phyloP scores from a whole-genome alignment of 805 yeast genomes.

The Helenozyma rhizophorensis region DNA sequence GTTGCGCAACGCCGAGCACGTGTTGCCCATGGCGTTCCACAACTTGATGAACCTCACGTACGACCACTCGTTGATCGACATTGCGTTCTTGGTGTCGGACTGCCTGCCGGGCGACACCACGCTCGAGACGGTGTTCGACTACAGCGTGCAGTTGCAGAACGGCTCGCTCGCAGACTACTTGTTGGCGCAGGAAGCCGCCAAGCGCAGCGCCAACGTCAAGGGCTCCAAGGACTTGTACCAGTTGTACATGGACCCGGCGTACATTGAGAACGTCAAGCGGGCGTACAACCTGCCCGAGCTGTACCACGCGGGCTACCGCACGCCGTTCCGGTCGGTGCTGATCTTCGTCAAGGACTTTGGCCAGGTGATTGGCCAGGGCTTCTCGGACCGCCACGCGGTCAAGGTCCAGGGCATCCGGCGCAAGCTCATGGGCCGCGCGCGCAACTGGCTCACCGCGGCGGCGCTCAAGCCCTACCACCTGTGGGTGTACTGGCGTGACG shows the following conservation, averaged over 20 bases:
- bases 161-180: conserved; percentile 55
- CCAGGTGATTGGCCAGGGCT: conserved; percentile 80
- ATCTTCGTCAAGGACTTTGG: conserved; percentile 82
- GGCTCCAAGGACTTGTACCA: conserved; percentile 63
- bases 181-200: conserved; percentile 36
- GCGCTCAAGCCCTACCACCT: conserved; percentile 81
- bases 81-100: conserved; percentile 77
- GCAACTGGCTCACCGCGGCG: conserved; percentile 75
- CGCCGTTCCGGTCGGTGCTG: conserved; percentile 74
- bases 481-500: conserved; percentile 92
- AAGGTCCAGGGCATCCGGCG: conserved; percentile 82
- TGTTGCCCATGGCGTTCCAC: conserved; percentile 76
- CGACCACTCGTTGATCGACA: conserved; percentile 73
- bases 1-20: conserved; percentile 71
- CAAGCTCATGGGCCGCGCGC: conserved; percentile 80
- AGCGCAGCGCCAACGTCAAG: conserved; percentile 30
- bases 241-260: conserved; percentile 63
- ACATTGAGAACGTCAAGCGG: conserved; percentile 50
- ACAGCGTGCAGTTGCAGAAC: conserved; percentile 63
- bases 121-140: conserved; percentile 59
- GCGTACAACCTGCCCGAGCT: conserved; percentile 58
- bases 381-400: conserved; percentile 77
- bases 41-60: conserved; percentile 84
- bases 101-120: conserved; percentile 68
- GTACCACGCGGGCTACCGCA: conserved; percentile 55